Evolutionary conservation across 805 yeast species (phyloP).

Genomic region (Starmerella bacillaris): DNA sequence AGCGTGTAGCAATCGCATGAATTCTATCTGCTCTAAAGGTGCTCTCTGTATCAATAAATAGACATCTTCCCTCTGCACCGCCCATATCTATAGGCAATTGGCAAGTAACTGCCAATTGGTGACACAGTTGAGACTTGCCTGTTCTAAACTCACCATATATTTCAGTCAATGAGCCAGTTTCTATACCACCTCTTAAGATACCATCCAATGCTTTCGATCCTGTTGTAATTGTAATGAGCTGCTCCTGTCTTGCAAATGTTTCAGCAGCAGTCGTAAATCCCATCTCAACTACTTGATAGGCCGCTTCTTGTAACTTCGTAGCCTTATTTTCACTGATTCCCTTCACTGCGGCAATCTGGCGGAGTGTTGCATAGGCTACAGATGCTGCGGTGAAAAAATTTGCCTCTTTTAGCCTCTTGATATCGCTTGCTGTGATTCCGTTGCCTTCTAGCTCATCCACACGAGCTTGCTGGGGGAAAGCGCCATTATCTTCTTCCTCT

Average conservation of each 20-base stretch:
- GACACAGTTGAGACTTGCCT: constrained; percentile 93
- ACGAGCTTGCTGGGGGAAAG: constrained; percentile 6
- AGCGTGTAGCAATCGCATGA: constrained; percentile 76
- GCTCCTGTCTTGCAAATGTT: constrained; percentile 75
- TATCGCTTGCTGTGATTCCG: constrained; percentile 67
- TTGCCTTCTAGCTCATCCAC: constrained; percentile 35
- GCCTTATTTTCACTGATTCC: constrained; percentile 96
- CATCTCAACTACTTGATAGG: constrained; percentile 75
- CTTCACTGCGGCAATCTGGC: constrained; percentile 55
- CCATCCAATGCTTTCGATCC: constrained; percentile 92
- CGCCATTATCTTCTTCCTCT: constrained; percentile 6
- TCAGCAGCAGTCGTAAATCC: constrained; percentile 97
- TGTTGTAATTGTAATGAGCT: constrained; percentile 80
- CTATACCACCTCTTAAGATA: constrained; percentile 86
- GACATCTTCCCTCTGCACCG: constrained; percentile 95
- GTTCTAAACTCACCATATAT: constrained; percentile 95
- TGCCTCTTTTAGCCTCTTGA: constrained; percentile 60
- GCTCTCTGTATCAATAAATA: constrained; percentile 92
- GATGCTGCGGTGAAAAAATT: constrained; percentile 84
- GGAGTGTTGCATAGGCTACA: constrained; percentile 82
- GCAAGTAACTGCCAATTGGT: constrained; percentile 89
- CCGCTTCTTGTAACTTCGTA: constrained; percentile 63
- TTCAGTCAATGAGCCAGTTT: constrained; percentile 93
- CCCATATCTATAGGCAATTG: constrained; percentile 93
- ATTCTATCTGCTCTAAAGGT: constrained; percentile 86